Conservation (phyloP, 108 stramenopile genomes). For the Nitzschia palea region DNA sequence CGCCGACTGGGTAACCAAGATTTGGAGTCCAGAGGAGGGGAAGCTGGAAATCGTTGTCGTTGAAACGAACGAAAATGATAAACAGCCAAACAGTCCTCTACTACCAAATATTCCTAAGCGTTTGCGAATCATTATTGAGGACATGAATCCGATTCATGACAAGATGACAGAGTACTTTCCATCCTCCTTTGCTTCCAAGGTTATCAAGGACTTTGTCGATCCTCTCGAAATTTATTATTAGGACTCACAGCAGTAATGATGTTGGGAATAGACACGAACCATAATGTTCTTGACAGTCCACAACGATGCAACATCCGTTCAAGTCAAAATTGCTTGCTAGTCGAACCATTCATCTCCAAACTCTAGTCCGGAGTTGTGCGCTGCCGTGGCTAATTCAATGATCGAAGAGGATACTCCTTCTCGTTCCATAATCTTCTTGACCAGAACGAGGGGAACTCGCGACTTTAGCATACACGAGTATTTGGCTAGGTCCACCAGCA, state of each 20-base stretch:
- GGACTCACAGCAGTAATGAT: constrained; percentile 6
- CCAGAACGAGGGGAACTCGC: constrained; percentile 8
- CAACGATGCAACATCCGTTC: too few relatives aligned
- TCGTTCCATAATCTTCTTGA: constrained; percentile 16
- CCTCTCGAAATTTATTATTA: constrained; percentile 50
- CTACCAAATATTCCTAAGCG: constrained; percentile 7
- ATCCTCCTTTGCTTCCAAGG: constrained; percentile 47
- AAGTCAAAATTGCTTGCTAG: too few relatives aligned
- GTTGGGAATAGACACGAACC: too few relatives aligned
- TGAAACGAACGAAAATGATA: not conserved
- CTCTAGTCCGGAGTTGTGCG: too few relatives aligned
- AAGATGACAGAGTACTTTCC: constrained; percentile 52
- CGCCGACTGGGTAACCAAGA: constrained; percentile 41
- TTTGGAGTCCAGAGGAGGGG: constrained; percentile 28
- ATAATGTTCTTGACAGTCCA: too few relatives aligned
- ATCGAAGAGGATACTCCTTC: constrained; percentile 18
- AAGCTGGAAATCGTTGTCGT: constrained; percentile 29
- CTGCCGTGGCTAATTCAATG: constrained; percentile 1
- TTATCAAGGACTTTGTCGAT: constrained; percentile 61
- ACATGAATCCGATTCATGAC: constrained; percentile 44
- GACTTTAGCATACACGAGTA: constrained; percentile 16
- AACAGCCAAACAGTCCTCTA: constrained; percentile 1
- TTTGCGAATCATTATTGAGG: constrained; percentile 62
- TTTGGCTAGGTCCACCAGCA: constrained; percentile 9
- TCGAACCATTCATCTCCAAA: too few relatives aligned